Conservation (phyloP, 2,329 filamentous ascomycete genomes). For the Diplocarpon rosae region DNA sequence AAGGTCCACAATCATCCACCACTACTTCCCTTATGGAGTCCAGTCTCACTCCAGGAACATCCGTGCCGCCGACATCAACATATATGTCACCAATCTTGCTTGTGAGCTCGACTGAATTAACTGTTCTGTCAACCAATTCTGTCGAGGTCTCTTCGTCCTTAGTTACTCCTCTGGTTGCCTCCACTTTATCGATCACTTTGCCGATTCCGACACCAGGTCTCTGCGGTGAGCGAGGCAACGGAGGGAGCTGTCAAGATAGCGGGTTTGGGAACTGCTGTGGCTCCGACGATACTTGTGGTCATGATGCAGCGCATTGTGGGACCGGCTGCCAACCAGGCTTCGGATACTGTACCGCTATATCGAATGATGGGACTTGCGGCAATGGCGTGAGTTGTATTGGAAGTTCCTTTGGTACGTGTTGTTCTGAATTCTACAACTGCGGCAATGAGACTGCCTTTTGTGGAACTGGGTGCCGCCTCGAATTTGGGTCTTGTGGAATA, state of each 20-base stretch:
- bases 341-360: not conserved
- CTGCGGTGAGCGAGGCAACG: not conserved
- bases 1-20: too few species aligned
- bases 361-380: slow-evolving; percentile 5
- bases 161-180: not conserved
- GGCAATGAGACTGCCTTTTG: slow-evolving; percentile 2
- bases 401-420: slow-evolving; percentile 2
- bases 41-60: too few species aligned
- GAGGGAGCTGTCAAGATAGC: not conserved
- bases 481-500: not conserved
- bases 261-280: not conserved
- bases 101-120: too few species aligned
- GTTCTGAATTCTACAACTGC: slow-evolving; percentile 3
- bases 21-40: too few species aligned
- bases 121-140: too few species aligned
- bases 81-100: too few species aligned
- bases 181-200: not conserved
- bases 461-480: slow-evolving; percentile 1
- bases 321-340: slow-evolving; percentile 1
- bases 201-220: not conserved
- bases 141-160: too few species aligned
- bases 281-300: not conserved
- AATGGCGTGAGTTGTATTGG: slow-evolving; percentile 2
- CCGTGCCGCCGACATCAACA: too few species aligned
- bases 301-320: not conserved